Evolutionary conservation across 345 rosid species (phyloP), one percentile per base, ranked within the genome.

Genomic region (Bretschneidera sinensis): DNA sequence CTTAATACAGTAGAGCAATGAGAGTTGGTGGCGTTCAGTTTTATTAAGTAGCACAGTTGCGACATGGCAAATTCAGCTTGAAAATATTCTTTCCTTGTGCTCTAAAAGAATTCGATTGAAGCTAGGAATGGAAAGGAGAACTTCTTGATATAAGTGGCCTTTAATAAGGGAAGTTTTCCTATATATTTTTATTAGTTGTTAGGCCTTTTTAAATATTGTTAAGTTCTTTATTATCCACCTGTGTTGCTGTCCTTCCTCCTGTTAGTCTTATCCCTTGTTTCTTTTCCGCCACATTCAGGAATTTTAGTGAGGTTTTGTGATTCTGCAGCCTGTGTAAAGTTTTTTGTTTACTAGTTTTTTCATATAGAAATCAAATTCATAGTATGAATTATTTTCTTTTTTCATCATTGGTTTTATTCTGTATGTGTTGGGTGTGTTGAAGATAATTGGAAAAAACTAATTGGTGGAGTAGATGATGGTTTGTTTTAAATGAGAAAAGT

Each of bases 401-500:
- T 62, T n/a, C n/a, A n/a, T n/a, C n/a, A n/a, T n/a, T n/a, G n/a
- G n/a, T n/a, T 67, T 31, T 48, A 34, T 21, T 33, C 31, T 59
- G 48, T 65, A 47, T 57, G 54, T 82, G 69, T 85, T 91, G 99
- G 97, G 52, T 91, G 80, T 95, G 58, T 71, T 88, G 81, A 95
- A 91, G 81, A 95, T 82, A 75, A 95, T 97, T 78, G 95, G 73
- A 57, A 95, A n/a, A 91, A 81, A 79, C 89, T 55, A 86, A 79
- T 71, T 95, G 89, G 28, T 95, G 99, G 99, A 85, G 92, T 65
- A 76, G 77, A 74, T 78, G 92, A 53, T 95, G 97, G 97, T 95
- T 95, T 82, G 99, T 95, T 50, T 75, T 95, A 66, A 95, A 88
- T 80, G 96, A 88, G 74, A 95, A 88, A 80, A 91, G 76, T 67